Percentiles rank a stretch among this genome's conserved stretches.
phyloP scores from a whole-genome alignment of 2,329 filamentous ascomycete genomes.

The Colletotrichum graminicola region DNA sequence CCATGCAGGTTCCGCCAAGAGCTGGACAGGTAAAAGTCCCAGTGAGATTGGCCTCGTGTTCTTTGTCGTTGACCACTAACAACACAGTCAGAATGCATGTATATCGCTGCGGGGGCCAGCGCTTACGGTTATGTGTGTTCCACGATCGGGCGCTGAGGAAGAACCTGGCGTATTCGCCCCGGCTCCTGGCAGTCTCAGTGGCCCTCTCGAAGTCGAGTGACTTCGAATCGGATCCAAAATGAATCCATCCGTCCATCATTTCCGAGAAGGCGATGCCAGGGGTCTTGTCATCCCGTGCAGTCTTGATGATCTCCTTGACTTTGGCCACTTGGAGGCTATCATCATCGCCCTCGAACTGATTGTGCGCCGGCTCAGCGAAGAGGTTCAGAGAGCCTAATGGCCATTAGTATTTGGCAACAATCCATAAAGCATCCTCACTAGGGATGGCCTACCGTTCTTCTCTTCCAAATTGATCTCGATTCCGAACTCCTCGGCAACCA shows the following conservation, averaged over 20 bases:
- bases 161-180: conserved; percentile 68
- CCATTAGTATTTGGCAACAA: not conserved
- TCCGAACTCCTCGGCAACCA: conserved; percentile 55
- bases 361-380: conserved; percentile 61
- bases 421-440: accelerated
- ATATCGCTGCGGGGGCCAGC: too few relatives aligned
- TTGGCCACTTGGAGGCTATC: conserved; percentile 53
- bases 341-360: conserved; percentile 46
- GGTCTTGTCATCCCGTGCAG: conserved; percentile 58
- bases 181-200: conserved; percentile 62
- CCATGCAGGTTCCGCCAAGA: conserved; percentile 69
- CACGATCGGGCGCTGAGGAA: conserved; percentile 70
- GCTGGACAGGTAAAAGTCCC: conserved; percentile 70
- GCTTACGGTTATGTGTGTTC: conserved; percentile 55
- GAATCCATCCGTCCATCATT: conserved; percentile 73
- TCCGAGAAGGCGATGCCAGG: conserved; percentile 72
- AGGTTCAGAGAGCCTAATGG: conserved; percentile 60
- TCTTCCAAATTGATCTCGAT: conserved; percentile 59
- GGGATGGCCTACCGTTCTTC: conserved; percentile 49
- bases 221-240: conserved; percentile 58
- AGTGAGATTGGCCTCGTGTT: conserved; percentile 66
- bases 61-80: conserved; percentile 58
- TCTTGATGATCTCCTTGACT: conserved; percentile 54
- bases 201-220: conserved; percentile 65
- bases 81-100: conserved; percentile 45